Evolutionary conservation across 2,329 filamentous ascomycete genomes (phyloP).

Genomic region (Colletotrichum orbiculare): DNA sequence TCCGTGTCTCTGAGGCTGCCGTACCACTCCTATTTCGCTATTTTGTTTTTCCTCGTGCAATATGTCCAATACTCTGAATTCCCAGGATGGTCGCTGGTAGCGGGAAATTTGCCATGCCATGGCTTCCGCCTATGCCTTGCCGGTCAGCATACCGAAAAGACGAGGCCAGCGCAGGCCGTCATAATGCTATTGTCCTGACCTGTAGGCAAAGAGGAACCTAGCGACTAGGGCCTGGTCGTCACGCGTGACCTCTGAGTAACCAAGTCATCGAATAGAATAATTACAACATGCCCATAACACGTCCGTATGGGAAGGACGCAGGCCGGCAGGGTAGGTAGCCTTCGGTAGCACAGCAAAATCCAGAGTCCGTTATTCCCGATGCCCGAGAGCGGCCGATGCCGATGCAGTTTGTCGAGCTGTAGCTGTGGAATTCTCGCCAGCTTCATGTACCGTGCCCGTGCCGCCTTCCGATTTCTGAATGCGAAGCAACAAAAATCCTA

Average conservation of each 20-base stretch:
- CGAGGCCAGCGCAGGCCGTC: neutral
- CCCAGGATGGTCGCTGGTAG: conserved; percentile 25
- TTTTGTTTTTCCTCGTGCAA: conserved; percentile 1
- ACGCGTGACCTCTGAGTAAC: too few relatives aligned
- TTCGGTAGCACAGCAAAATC: neutral
- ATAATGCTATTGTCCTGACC: conserved; percentile 21
- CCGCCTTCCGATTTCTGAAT: conserved; percentile 24
- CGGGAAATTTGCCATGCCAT: conserved; percentile 28
- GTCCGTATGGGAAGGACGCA: neutral
- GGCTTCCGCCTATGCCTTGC: conserved; percentile 12
- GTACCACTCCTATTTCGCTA: neutral
- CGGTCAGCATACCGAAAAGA: conserved; percentile 6
- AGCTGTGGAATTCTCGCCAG: conserved; percentile 16
- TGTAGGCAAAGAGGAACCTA: neutral
- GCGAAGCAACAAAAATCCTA: conserved; percentile 6
- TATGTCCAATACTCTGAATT: conserved; percentile 1
- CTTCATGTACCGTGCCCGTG: neutral
- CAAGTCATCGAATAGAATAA: too few relatives aligned
- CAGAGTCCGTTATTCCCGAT: conserved; percentile 9
- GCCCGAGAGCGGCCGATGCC: conserved; percentile 17
- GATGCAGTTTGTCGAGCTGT: conserved; percentile 6
- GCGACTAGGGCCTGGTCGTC: neutral
- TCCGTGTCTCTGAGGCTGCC: conserved; percentile 13
- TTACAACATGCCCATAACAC: too few relatives aligned
- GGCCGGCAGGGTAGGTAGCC: neutral